phyloP scores from a whole-genome alignment of 345 rosid genomes.

The Citrus reticulata region DNA sequence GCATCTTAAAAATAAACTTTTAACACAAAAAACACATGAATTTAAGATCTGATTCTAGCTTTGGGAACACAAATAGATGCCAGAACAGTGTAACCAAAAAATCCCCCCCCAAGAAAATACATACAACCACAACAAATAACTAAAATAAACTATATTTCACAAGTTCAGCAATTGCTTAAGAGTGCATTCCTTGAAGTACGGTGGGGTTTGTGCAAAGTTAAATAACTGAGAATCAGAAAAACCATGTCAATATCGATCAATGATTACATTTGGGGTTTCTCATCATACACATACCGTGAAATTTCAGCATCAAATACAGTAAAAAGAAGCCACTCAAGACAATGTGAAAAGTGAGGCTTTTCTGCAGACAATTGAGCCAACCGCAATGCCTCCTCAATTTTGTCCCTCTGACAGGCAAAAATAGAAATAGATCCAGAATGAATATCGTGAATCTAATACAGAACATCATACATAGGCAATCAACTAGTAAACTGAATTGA shows the following conservation, averaged over 20 bases:
- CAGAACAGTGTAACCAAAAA: not conserved
- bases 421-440: constrained; percentile 14
- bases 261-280: not conserved
- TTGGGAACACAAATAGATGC: too few species aligned
- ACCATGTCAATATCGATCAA: not conserved
- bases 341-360: constrained; percentile 95
- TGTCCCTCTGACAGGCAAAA: constrained; percentile 62
- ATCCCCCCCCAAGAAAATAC: not conserved
- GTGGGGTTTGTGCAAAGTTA: not conserved
- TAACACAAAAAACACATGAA: too few species aligned
- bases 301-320: constrained; percentile 97
- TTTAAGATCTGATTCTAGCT: too few species aligned
- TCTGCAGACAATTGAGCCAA: constrained; percentile 87
- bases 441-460: not conserved
- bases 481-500: not conserved
- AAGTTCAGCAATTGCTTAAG: not conserved
- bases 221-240: not conserved
- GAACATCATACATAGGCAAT: not conserved
- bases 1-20: not conserved
- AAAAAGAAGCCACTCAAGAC: constrained; percentile 98
- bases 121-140: not conserved
- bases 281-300: constrained; percentile 59
- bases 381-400: constrained; percentile 78
- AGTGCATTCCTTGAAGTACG: not conserved
- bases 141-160: not conserved